phyloP scores from a whole-genome alignment of 495 filamentous ascomycete species.

The Trichoderma erinaceum region DNA sequence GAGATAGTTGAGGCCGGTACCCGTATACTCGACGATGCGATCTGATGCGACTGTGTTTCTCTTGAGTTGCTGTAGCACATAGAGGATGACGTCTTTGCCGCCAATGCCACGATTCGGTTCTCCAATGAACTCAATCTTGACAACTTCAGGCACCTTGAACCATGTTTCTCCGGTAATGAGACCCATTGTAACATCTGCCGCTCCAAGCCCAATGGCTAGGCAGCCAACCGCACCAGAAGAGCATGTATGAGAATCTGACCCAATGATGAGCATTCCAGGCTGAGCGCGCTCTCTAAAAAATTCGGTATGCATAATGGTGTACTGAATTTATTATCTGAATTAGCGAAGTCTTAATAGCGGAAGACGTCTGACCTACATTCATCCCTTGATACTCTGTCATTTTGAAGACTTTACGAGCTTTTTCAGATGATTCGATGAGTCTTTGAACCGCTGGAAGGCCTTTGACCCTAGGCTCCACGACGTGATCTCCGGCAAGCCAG shows the following conservation, averaged over 20 bases:
- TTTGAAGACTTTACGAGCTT: slow-evolving; percentile 33
- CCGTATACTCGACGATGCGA: slow-evolving; percentile 42
- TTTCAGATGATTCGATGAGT: slow-evolving; percentile 33
- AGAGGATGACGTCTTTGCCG: slow-evolving; percentile 44
- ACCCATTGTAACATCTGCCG: slow-evolving; percentile 40
- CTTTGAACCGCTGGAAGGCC: slow-evolving; percentile 29
- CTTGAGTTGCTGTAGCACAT: slow-evolving; percentile 39
- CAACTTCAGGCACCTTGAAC: slow-evolving; percentile 41
- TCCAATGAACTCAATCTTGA: slow-evolving; percentile 34
- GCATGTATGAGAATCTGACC: slow-evolving; percentile 45
- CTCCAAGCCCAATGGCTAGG: slow-evolving; percentile 41
- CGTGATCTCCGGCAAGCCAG: slow-evolving; percentile 44
- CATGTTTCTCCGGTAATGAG: slow-evolving; percentile 43
- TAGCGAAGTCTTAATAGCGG: neutral
- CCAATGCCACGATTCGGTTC: slow-evolving; percentile 33
- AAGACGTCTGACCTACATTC: slow-evolving; percentile 26
- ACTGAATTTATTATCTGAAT: slow-evolving; percentile 20
- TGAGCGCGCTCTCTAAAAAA: slow-evolving; percentile 40
- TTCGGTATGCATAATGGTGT: slow-evolving; percentile 45
- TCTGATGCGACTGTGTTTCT: slow-evolving; percentile 42
- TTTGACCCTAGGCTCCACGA: slow-evolving; percentile 38
- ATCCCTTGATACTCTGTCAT: slow-evolving; percentile 42
- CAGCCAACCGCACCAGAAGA: slow-evolving; percentile 36
- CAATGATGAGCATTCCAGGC: slow-evolving; percentile 41
- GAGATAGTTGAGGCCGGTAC: slow-evolving; percentile 30